phyloP scores from a whole-genome alignment of 225 moss, liverwort and hornwort species.

The Anthoceros angustus region DNA sequence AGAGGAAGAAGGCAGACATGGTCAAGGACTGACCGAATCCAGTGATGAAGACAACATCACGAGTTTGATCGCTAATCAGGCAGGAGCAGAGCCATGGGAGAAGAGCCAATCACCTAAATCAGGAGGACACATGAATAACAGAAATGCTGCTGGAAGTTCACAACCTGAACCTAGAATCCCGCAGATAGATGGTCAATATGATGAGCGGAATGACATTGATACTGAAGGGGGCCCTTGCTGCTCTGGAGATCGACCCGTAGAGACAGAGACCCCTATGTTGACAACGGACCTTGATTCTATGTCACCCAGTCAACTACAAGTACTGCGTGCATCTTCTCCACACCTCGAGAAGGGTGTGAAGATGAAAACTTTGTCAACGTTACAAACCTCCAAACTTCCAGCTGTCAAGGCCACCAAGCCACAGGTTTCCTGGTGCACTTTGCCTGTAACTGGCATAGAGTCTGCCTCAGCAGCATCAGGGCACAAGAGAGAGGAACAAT shows the following conservation, averaged over 20 bases:
- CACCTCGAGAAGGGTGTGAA: background rate
- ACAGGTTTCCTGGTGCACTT: background rate
- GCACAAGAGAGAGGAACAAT: background rate
- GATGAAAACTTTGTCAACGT: background rate
- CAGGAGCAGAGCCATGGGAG: background rate
- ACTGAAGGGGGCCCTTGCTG: slow-evolving; percentile 8
- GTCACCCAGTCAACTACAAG: too few species aligned
- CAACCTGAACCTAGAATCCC: slow-evolving; percentile 21
- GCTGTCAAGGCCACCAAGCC: background rate
- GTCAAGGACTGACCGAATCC: slow-evolving; percentile 11
- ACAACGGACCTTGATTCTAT: too few species aligned
- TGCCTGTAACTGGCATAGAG: background rate
- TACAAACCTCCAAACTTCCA: background rate
- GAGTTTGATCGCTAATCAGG: background rate
- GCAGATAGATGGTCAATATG: slow-evolving; percentile 55
- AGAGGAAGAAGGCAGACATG: slow-evolving; percentile 17
- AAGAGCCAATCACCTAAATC: background rate
- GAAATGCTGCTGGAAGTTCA: slow-evolving; percentile 13
- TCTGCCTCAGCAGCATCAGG: background rate
- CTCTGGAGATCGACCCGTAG: slow-evolving; percentile 8
- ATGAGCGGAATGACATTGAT: slow-evolving; percentile 11
- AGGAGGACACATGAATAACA: slow-evolving; percentile 7
- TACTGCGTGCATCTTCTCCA: too few species aligned
- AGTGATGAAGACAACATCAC: background rate
- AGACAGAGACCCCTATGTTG: background rate